Evolutionary conservation across 1,284 basidiomycete genomes (phyloP), one percentile per base, ranked within the genome.

Genomic region (Moesziomyces parantarcticus): DNA sequence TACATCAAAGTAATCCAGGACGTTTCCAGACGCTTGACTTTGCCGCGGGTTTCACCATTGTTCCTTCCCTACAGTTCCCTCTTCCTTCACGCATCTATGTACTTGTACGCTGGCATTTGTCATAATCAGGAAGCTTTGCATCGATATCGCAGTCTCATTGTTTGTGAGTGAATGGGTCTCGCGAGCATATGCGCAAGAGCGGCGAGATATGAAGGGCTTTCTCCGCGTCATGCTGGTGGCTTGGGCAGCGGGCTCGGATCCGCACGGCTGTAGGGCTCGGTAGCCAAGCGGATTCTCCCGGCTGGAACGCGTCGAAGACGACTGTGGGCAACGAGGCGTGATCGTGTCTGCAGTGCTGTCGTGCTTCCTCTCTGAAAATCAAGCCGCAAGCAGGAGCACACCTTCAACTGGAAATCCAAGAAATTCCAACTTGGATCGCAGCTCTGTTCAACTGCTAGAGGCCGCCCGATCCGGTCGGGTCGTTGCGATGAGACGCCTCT

Each of bases 221-320:
- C 16, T 14, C 1, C 34, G 16, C 36, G 36, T 39, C 36, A 14
- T 39, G 29, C 5, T n/a, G n/a, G n/a, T n/a, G 16, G 34, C 29
- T 16, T 7, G 23, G 16, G 13, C 29, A 32, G 29, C 13, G 1
- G 29, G 29, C 40, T 66, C 63, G 63, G 63, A 59, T 59, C 63
- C 63, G 63, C 11, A 14, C 16, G 36, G 3, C 7, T n/a, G 18
- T 21, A 32, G 29, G 29, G 29, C 29, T 32, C 2, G 36, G 11
- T 4, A 16, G 36, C 11, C 36, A 18, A 39, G 25, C 64, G 64
- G 52, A 39, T 61, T 26, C 44, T 61, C 53, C 64, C 64, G 64
- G 46, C 14, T 43, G 43, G 39, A 5, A 36, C 34, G 39, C 39
- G 43, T 48, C 43, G n/a, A n/a, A n/a, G n/a, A n/a, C n/a, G n/a